A percentile compares a stretch with the other conserved stretches of the same genome.
phyloP scores from a whole-genome alignment of 176 grass and related monocot genomes.

The Alloteropsis semialata region DNA sequence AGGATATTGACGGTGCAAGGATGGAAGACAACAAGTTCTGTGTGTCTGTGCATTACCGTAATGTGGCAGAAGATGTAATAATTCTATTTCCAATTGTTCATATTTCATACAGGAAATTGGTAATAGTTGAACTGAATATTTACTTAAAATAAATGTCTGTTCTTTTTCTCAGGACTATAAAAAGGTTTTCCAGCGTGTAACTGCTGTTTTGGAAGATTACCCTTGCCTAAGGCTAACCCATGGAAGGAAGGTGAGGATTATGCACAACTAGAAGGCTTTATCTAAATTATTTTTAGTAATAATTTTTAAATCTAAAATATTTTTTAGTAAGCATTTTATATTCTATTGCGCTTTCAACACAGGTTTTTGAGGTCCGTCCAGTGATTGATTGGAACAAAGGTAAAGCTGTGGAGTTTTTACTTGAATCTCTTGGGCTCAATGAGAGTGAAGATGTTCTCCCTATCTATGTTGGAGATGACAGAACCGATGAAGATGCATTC shows the following conservation, averaged over 20 bases:
- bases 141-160: not conserved
- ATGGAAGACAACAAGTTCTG: conserved; percentile 98
- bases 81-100: not conserved
- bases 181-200: conserved; percentile 68
- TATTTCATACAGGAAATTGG: not conserved
- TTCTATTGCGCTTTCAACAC: not conserved
- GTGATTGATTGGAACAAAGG: conserved; percentile 99
- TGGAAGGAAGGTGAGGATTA: conserved; percentile 79
- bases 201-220: conserved; percentile 64
- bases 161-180: conserved; percentile 55
- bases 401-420: conserved; percentile 92
- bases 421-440: conserved; percentile 74
- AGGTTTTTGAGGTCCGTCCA: conserved; percentile 98
- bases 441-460: conserved; percentile 70
- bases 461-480: conserved; percentile 96
- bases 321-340: too few relatives aligned
- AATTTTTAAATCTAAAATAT: not conserved
- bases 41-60: conserved; percentile 90
- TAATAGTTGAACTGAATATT: not conserved
- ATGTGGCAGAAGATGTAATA: conserved; percentile 70
- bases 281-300: not conserved
- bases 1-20: conserved; percentile 65
- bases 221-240: conserved; percentile 78
- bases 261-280: not conserved
- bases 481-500: conserved; percentile 96